Base-by-base conservation (phyloP, 345 rosid species). In the Aurinia saxatilis region DNA sequence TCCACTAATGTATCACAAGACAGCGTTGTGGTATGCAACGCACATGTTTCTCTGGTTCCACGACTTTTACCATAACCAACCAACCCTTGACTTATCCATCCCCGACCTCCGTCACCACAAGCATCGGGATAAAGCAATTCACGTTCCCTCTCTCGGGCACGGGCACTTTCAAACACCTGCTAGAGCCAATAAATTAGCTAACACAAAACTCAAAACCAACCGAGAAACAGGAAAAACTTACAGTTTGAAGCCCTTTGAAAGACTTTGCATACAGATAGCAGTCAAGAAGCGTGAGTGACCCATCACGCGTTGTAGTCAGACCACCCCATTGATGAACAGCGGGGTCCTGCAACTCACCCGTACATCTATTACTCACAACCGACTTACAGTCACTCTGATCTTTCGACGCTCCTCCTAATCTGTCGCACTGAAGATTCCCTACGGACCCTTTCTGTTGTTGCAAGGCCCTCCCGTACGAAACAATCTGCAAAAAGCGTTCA, bases 51-150 rank as follows among this genome's bases (percentile, higher is more conserved):
- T 65, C 99, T 86, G 50, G 84, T 87, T 60, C 96, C 97, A 83
- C 86, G 95, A 25, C 92, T 92, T 76, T 92, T 83, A 41, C 99
- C 96, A 78, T 84, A 95, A 72, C 82, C 72, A 40, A 79, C 71
- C 41, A 83, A 78, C 56, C 92, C 92, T 80, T 90, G 99, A 80
- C 97, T 90, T 65, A 92, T 87, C 98, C 98, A 92, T 50, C 93
- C 98, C 60, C 96, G 87, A 48, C 91, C 97, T 75, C 91, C 99
- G 42, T 95, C 99, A 51, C 99, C 99, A 70, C 99, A 95, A 29
- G 97, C 97, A 88, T 90, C 96, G 16, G 99, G 99, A 79, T 95
- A 90, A 60, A 83, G 95, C 79, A 95, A 68, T 73, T 87, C 97
- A 49, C 99, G 86, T 51, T 95, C 96, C 61, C 92, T 75, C 67